Evolutionary conservation across 2,329 filamentous ascomycete species (phyloP).

Genomic region (Arthrobotrys megalospora): DNA sequence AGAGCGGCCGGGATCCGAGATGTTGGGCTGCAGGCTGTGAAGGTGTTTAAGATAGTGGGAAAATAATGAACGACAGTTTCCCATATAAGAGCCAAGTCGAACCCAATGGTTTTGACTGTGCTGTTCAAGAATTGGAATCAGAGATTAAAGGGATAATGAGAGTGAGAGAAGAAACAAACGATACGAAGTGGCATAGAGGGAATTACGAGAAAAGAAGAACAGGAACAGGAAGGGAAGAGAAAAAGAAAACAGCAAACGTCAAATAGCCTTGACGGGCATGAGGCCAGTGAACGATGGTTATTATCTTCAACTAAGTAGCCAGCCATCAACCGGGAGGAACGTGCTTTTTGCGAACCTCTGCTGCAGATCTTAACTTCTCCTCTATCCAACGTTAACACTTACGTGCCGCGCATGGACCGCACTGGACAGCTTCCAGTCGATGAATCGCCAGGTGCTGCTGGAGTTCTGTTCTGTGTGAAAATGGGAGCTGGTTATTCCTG

Average conservation of each 20-base stretch:
- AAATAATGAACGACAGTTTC: constrained; percentile 21
- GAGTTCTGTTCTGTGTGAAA: constrained; percentile 9
- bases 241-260: constrained; percentile 53
- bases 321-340: constrained; percentile 48
- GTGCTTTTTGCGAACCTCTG: constrained; percentile 58
- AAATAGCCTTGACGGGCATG: constrained; percentile 62
- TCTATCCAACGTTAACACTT: constrained; percentile 30
- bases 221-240: constrained; percentile 24
- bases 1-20: constrained; percentile 32
- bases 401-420: constrained; percentile 34
- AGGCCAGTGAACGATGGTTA: constrained; percentile 44
- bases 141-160: constrained; percentile 51
- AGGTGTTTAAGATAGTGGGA: background rate
- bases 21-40: constrained; percentile 4
- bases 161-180: constrained; percentile 44
- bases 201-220: constrained; percentile 44
- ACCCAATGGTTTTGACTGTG: background rate
- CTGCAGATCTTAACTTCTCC: constrained; percentile 50
- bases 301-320: constrained; percentile 49
- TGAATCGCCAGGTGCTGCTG: constrained; percentile 27
- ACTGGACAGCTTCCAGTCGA: constrained; percentile 17
- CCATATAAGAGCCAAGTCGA: constrained; percentile 25
- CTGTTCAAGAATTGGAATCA: constrained; percentile 23
- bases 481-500: constrained; percentile 11
- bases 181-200: constrained; percentile 56